Evolutionary conservation across 2,329 filamentous ascomycete genomes (phyloP), one percentile per base, ranked within the genome.

Genomic region (Alternaria hordeiaustralica): DNA sequence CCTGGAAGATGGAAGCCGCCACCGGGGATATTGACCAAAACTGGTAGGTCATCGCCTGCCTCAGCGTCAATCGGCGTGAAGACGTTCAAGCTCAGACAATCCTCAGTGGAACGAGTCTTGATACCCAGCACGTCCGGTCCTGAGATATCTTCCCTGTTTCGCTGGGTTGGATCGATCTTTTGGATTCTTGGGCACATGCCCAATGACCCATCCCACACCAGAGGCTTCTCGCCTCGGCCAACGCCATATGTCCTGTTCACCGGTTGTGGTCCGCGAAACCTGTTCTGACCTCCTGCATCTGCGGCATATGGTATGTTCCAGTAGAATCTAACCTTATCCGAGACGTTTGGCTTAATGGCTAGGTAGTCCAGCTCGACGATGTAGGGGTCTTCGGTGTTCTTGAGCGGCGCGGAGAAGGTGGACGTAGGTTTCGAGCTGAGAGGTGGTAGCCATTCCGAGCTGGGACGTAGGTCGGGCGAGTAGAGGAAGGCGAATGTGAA

Each of bases 11-110:
- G 81, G 71, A 82, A 82, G 0, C 81, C 81, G 45, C 80, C 82
- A 6, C 82, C 82, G 21, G 83, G 83, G 71, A 84, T 84, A 64
- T 83, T 84, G 2, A 84, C 79, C 20, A 81, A 69, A 1, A 83
- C 81, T 28, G 80, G 71, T 12, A 78, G 55, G 41, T 78, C 75
- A 25, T 78, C 75, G 11, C 75, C 75, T 26, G 75, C 57, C 51
- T 77, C 69, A 11, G 75, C 75, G 61, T 78, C 75, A 33, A 73
- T 66, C 4, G 75, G 75, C 30, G 73, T 73, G 55, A 78, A 78
- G 9, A 78, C 75, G 45, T 78, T 77, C 20, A 84, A 70, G 66
- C 80, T 84, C 68, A 84, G 63, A 56, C 83, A 84, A 26, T 84
- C 81, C 57, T 78, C 75, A 2, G 74, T 78, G 21, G 56, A 65